Evolutionary conservation across 1,139 yeast genomes (phyloP).

Genomic region (Petasospora fabianii): DNA sequence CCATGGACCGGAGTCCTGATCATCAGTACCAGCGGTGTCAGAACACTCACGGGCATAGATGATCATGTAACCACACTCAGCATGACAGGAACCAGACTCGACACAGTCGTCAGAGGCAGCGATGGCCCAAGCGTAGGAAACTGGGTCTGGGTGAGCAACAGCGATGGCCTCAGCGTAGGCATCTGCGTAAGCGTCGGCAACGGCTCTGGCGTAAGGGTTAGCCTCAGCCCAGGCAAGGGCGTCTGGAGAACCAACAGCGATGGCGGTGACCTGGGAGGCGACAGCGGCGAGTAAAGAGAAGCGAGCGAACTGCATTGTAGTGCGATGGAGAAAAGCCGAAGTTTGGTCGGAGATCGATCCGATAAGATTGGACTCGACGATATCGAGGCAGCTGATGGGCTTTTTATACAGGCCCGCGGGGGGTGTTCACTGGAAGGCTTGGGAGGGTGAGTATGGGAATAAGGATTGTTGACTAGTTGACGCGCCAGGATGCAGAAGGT

Average conservation of each 20-base stretch:
- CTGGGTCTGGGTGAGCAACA: slow-evolving; percentile 14
- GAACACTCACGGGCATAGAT: slow-evolving; percentile 16
- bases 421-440: not conserved
- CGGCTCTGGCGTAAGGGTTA: slow-evolving; percentile 11
- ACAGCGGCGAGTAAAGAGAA: slow-evolving; percentile 15
- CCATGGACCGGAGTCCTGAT: slow-evolving; percentile 23
- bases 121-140: slow-evolving; percentile 11
- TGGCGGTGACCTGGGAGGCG: slow-evolving; percentile 12
- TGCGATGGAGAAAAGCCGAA: not conserved
- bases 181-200: slow-evolving; percentile 13
- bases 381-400: no score
- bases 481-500: no score
- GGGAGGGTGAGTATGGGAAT: not conserved
- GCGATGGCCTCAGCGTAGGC: slow-evolving; percentile 14
- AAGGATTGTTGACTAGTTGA: no score
- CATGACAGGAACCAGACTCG: slow-evolving; percentile 16
- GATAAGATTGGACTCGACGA: not conserved
- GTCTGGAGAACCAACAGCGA: slow-evolving; percentile 12
- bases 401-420: slow-evolving; percentile 1
- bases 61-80: slow-evolving; percentile 20
- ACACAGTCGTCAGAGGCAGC: slow-evolving; percentile 20
- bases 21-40: not conserved
- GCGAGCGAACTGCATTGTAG: slow-evolving; percentile 10
- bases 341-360: not conserved
- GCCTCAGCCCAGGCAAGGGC: slow-evolving; percentile 16